Evolutionary conservation across 768 basidiomycete genomes (phyloP), one percentile per base, ranked within the genome.

Genomic region (Hygrocybe punicea): DNA sequence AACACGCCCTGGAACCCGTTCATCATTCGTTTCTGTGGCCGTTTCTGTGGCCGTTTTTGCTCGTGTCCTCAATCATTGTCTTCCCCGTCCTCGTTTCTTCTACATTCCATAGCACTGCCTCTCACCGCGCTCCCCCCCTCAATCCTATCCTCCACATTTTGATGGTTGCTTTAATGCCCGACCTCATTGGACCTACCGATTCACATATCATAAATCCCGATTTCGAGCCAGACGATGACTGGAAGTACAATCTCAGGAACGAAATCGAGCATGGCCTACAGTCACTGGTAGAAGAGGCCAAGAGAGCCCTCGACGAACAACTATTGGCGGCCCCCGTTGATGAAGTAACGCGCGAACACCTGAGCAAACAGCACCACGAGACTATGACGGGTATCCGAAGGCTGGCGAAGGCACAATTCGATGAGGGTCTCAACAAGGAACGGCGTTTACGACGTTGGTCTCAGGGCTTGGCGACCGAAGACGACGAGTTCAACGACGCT

Each of bases 261-360:
- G 73, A 76, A 63, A 87, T 90, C 63, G 81, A 83, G 61, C 73
- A 75, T 2, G 72, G 71, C 7, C 64, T 77, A 19, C 54, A 67
- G 49, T 55, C 64, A 29, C 76, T 81, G 73, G 66, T 87, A 58
- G 78, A 84, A 54, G 86, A 86, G 58, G 82, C 88, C 17, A 84
- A 84, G 70, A 78, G 82, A 56, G 82, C 81, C 57, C 69, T 82
- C 36, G 76, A 82, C 35, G 68, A 72, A 14, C 78, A 83, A 65
- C 72, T 89, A 13, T 74, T 76, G 64, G 63, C 67, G 55, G 59
- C 80, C 65, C 62, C 73, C 16, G 62, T 69, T 45, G 71, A 65
- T 13, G 51, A 51, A 21, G 62, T 64, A 19, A 63, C 56, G 19
- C 69, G 77, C 6, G 69, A 77, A 13, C 69, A 67, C n/a, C 63